Evolutionary conservation across 2,329 filamentous ascomycete genomes (phyloP), one percentile per base, ranked within the genome.

Genomic region (Fusarium cicatricum): DNA sequence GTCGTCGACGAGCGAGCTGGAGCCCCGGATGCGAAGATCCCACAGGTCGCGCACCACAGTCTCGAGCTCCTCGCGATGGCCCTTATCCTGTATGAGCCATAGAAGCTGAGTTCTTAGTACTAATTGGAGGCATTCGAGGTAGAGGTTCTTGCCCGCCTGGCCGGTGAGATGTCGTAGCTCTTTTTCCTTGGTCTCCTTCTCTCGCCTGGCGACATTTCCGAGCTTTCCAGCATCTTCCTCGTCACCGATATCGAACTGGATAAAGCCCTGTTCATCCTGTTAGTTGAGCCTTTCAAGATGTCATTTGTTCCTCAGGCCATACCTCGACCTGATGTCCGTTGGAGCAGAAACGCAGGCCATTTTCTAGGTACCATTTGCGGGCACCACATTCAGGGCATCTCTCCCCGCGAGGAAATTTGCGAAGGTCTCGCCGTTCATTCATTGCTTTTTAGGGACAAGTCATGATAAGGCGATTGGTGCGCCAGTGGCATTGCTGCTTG

Each of bases 41-140:
- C 95, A 99, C 12, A 99, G 82, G 71, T 97, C 92, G 54, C 87
- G 85, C 5, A 96, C 86, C 10, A 96, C 80, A 8, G 79, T 87
- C 79, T 96, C 92, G 11, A 97, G 80, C 66, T 96, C 89, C 5
- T 79, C 73, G 2, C 89, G 87, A 41, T 95, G 82, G 0, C 84
- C 83, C 70, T 87, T 87, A 6, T 81, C 78, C 17, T 84, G 77
- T 12, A 96, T 78, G 26, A 98, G 79, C 81, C 89, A 93, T 69
- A 85, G 76, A 14, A 91, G 77, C 77, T 98, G 94, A 70, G 90
- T 91, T 71, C 92, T 87, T 23, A 99, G 78, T 41, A 98, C 83
- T 28, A 97, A 79, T 74, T 98, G 94, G 55, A 96, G 84, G 60
- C 86, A 89, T 71, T 96, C 90, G 31, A 98, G 80, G 71, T 91